These are phyloP conservation scores for Sarocladiaceae sp. DNA, from an alignment of 2,329 filamentous ascomycete genomes.

Conservation along the genomic window DNA sequence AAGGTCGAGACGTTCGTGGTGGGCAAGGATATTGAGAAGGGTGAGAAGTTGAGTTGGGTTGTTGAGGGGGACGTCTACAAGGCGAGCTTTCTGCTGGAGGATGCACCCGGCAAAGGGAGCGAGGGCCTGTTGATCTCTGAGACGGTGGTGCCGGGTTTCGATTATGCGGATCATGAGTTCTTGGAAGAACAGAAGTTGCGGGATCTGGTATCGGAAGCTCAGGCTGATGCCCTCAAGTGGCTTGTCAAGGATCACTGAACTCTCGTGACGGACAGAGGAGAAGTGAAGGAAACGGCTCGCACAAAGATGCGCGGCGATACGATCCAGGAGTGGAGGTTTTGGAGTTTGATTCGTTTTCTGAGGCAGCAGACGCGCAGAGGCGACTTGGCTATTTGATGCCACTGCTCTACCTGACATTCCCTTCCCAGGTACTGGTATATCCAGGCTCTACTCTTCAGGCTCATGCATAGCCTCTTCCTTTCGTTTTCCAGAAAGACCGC, in stretches of 20 bases:
- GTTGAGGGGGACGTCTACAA: slow-evolving; percentile 67
- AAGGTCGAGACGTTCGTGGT: slow-evolving; percentile 62
- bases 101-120: slow-evolving; percentile 15
- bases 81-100: slow-evolving; percentile 51
- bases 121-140: slow-evolving; percentile 61
- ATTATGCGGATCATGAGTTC: slow-evolving; percentile 65
- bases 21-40: slow-evolving; percentile 49
- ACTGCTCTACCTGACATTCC: too few relatives aligned
- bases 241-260: slow-evolving; percentile 27
- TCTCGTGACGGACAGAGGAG: too few relatives aligned
- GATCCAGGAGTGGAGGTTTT: too few relatives aligned
- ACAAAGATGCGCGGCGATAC: too few relatives aligned
- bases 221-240: slow-evolving; percentile 44
- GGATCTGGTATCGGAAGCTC: slow-evolving; percentile 47
- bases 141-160: slow-evolving; percentile 65
- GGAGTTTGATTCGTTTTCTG: too few relatives aligned
- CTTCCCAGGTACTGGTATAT: too few relatives aligned
- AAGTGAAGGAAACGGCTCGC: too few relatives aligned
- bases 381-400: too few relatives aligned
- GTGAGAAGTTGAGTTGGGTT: slow-evolving; percentile 64
- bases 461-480: too few relatives aligned
- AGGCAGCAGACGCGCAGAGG: too few relatives aligned
- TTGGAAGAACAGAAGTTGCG: slow-evolving; percentile 45
- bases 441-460: too few relatives aligned
- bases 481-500: too few relatives aligned